Conservation (phyloP, 2,329 filamentous ascomycete genomes). For the Sporothrix curviconia region DNA sequence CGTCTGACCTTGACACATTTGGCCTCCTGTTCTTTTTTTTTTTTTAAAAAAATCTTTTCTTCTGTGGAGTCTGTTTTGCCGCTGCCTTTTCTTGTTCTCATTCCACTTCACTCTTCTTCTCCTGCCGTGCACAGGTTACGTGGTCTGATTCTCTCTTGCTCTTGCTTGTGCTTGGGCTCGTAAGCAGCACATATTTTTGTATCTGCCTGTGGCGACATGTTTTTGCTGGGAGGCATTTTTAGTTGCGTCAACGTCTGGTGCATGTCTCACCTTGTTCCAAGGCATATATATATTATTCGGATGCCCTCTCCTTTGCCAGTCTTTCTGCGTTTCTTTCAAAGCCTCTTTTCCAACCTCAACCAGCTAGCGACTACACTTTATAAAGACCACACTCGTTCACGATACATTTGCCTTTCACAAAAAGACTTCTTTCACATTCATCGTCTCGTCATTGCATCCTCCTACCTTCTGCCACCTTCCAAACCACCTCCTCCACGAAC, state of each 20-base stretch:
- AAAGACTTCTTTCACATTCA: not conserved
- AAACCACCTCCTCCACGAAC: not conserved
- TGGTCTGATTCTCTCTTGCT: not conserved
- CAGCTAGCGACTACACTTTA: not conserved
- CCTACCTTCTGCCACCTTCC: too few species aligned
- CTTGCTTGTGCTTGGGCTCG: not conserved
- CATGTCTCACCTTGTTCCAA: too few species aligned
- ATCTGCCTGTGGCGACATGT: not conserved
- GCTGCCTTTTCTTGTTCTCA: too few species aligned
- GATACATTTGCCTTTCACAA: not conserved
- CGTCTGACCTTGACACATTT: too few species aligned
- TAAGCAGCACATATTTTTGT: not conserved
- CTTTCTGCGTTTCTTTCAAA: not conserved
- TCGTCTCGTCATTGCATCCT: not conserved
- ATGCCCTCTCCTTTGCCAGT: not conserved
- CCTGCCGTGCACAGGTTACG: not conserved
- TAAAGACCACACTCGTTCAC: not conserved
- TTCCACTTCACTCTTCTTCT: not conserved
- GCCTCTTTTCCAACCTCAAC: not conserved
- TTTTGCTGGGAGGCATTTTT: not conserved
- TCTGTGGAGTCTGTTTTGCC: not conserved
- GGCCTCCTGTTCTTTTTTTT: not conserved
- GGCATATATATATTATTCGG: not conserved
- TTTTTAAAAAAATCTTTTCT: not conserved
- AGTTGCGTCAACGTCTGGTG: too few species aligned